phyloP scores from a whole-genome alignment of 345 rosid genomes.

The Rhodamnia argentea region DNA sequence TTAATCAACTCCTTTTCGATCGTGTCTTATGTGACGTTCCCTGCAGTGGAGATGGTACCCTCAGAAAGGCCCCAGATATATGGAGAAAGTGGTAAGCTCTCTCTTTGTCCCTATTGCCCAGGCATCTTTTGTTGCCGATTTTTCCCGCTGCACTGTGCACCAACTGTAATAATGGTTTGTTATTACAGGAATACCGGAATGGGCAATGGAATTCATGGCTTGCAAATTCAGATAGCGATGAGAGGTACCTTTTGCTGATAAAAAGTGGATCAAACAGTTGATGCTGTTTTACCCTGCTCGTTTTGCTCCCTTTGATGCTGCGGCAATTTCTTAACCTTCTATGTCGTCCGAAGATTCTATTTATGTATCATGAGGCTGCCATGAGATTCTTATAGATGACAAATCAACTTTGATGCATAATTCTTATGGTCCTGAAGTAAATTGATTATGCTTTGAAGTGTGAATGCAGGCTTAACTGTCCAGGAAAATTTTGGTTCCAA shows the following conservation, averaged over 20 bases:
- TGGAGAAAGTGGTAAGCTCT: constrained; percentile 80
- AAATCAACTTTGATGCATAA: background rate
- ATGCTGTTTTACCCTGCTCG: background rate
- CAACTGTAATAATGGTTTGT: constrained; percentile 1
- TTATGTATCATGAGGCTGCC: background rate
- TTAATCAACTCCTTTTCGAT: constrained; percentile 66
- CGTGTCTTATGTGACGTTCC: constrained; percentile 96
- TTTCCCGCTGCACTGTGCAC: background rate
- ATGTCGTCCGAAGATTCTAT: background rate
- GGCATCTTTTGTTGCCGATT: background rate
- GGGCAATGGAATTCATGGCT: constrained; percentile 82
- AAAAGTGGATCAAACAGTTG: background rate
- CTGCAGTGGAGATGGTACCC: constrained; percentile 96
- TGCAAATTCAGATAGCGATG: constrained; percentile 85
- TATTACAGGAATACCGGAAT: constrained; percentile 68
- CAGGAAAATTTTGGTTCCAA: background rate
- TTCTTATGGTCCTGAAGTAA: background rate
- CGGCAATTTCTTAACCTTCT: background rate
- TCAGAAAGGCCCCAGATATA: constrained; percentile 95
- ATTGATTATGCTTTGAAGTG: background rate
- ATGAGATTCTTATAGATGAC: background rate
- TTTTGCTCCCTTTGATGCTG: background rate
- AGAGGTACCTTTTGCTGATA: constrained; percentile 41
- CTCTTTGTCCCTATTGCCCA: background rate
- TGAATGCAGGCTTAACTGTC: background rate